These are phyloP conservation scores for Skeletonema marinoi DNA, from an alignment of 108 stramenopile species.

Conservation along the genomic window DNA sequence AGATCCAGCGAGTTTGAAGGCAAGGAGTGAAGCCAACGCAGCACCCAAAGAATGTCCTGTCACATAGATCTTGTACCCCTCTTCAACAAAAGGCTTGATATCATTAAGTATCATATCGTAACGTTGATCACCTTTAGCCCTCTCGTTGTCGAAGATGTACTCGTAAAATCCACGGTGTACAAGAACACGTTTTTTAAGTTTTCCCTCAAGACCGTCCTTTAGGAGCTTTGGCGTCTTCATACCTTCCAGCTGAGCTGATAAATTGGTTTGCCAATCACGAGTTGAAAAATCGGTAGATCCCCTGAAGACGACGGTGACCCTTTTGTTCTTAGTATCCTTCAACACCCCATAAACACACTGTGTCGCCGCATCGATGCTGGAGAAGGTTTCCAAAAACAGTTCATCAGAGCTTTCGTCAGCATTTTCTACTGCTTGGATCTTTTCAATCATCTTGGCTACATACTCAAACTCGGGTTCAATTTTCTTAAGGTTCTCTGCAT, in stretches of 20 bases:
- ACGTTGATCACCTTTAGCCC: not conserved
- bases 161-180: not conserved
- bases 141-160: not conserved
- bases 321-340: not conserved
- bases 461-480: not conserved
- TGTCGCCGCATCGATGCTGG: not conserved
- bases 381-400: not conserved
- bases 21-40: conserved; percentile 3
- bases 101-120: not conserved
- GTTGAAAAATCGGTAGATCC: not conserved
- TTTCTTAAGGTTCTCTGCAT: not conserved
- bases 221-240: not conserved
- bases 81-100: not conserved
- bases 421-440: not conserved
- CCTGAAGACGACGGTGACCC: not conserved
- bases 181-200: not conserved
- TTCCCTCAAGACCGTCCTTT: not conserved
- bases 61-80: not conserved
- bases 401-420: not conserved
- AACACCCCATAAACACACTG: not conserved
- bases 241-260: not conserved
- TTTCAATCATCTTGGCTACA: not conserved
- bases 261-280: not conserved
- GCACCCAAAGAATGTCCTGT: conserved; percentile 1
- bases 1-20: conserved; percentile 11